These are phyloP conservation scores for Lobosporangium transversale DNA, from an alignment of 192 early-diverging fungal species.

Conservation along the genomic window DNA sequence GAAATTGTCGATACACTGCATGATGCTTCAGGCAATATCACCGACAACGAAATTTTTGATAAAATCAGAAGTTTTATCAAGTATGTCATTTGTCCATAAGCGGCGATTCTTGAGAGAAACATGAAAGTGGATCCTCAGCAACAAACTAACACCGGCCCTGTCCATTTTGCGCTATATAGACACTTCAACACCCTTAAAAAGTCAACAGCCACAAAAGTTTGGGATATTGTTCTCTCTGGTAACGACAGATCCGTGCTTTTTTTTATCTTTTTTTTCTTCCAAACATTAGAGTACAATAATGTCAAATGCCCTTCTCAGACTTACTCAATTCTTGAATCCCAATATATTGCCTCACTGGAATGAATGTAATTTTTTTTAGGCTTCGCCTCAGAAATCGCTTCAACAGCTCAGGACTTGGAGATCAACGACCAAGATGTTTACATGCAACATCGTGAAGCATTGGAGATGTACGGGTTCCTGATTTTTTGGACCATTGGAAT, in stretches of 20 bases:
- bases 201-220: slow-evolving; percentile 40
- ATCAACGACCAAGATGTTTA: slow-evolving; percentile 77
- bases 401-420: slow-evolving; percentile 67
- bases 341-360: too few species aligned
- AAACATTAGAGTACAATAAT: too few species aligned
- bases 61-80: slow-evolving; percentile 76
- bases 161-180: too few species aligned
- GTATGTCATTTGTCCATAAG: slow-evolving; percentile 48
- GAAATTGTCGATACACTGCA: slow-evolving; percentile 60
- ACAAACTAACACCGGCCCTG: too few species aligned
- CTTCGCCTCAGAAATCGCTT: slow-evolving; percentile 71
- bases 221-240: slow-evolving; percentile 53
- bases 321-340: too few species aligned
- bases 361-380: too few species aligned
- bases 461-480: slow-evolving; percentile 88
- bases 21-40: slow-evolving; percentile 55
- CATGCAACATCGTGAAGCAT: slow-evolving; percentile 66
- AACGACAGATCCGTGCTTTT: not conserved
- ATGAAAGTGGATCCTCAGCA: too few species aligned
- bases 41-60: slow-evolving; percentile 64
- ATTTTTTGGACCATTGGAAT: slow-evolving; percentile 82
- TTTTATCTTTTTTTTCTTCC: too few species aligned
- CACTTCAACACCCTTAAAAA: slow-evolving; percentile 45
- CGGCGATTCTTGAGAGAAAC: not conserved
- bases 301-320: too few species aligned